Conservation (phyloP, 1,139 yeast species). For the Diutina pseudorugosa region DNA sequence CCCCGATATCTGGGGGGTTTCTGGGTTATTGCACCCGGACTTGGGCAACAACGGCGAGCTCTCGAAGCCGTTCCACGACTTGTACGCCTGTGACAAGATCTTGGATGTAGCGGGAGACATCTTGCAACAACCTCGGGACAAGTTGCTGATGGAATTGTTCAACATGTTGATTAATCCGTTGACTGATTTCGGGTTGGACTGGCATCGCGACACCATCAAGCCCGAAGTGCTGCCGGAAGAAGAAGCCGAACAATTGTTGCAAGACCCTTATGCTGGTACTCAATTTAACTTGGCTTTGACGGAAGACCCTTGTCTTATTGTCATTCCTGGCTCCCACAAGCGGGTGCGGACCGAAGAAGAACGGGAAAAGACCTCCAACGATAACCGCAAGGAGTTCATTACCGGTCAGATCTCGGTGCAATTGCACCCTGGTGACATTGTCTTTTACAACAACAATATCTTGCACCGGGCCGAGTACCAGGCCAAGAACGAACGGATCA, state of each 20-base stretch:
- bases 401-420: conserved; percentile 30
- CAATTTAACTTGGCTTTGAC: conserved; percentile 45
- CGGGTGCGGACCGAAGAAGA: conserved; percentile 37
- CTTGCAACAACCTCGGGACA: conserved; percentile 24
- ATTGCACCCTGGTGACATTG: conserved; percentile 42
- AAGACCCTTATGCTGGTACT: conserved; percentile 38
- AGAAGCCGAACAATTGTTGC: conserved; percentile 27
- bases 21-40: conserved; percentile 40
- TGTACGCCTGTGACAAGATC: conserved; percentile 32
- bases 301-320: conserved; percentile 37
- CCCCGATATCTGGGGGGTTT: conserved; percentile 48
- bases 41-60: conserved; percentile 18
- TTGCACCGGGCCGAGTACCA: conserved; percentile 39
- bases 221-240: conserved; percentile 38
- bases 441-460: conserved; percentile 41
- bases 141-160: conserved; percentile 39
- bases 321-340: conserved; percentile 39
- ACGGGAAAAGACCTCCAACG: conserved; percentile 27
- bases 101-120: conserved; percentile 32
- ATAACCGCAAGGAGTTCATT: conserved; percentile 24
- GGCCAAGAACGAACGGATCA: conserved; percentile 28
- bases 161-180: conserved; percentile 47
- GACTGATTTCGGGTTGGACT: conserved; percentile 42
- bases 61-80: conserved; percentile 29
- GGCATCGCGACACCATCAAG: conserved; percentile 45